Evolutionary conservation across 257 asterid species (phyloP).

Genomic region (Solanum sejunctum): DNA sequence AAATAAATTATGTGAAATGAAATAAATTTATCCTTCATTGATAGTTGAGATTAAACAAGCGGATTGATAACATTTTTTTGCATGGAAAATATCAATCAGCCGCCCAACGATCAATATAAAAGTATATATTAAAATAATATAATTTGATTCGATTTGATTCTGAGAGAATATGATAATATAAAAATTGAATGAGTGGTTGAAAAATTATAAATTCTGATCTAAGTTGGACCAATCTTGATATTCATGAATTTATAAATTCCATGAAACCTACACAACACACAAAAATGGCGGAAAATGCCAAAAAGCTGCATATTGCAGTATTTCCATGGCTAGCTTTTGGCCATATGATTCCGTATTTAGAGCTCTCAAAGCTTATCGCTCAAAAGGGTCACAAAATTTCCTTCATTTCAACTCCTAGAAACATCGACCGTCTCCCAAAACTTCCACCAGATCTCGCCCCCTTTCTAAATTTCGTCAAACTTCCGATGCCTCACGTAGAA

Average conservation of each 20-base stretch:
- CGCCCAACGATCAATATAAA: neutral
- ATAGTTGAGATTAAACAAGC: neutral
- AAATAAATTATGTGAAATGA: too few relatives aligned
- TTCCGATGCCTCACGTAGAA: conserved; percentile 18
- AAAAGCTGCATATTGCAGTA: conserved; percentile 31
- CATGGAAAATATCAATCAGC: neutral
- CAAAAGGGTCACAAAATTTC: conserved; percentile 38
- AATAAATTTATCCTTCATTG: too few relatives aligned
- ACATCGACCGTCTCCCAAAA: conserved; percentile 46
- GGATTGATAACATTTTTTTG: neutral
- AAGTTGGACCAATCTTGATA: neutral
- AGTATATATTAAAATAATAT: neutral
- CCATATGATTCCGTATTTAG: conserved; percentile 39
- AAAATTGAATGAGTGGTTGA: neutral
- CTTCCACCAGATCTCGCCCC: conserved; percentile 14
- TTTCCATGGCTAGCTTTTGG: conserved; percentile 67
- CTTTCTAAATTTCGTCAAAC: conserved; percentile 13
- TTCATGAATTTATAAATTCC: neutral
- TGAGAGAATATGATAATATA: neutral
- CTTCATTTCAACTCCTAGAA: conserved; percentile 42
- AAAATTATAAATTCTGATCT: neutral
- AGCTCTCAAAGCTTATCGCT: conserved; percentile 38
- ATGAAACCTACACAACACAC: neutral
- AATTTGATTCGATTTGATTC: neutral
- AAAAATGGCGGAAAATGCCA: neutral